Conservation (phyloP, 345 rosid species). For the Euphorbia peplus region DNA sequence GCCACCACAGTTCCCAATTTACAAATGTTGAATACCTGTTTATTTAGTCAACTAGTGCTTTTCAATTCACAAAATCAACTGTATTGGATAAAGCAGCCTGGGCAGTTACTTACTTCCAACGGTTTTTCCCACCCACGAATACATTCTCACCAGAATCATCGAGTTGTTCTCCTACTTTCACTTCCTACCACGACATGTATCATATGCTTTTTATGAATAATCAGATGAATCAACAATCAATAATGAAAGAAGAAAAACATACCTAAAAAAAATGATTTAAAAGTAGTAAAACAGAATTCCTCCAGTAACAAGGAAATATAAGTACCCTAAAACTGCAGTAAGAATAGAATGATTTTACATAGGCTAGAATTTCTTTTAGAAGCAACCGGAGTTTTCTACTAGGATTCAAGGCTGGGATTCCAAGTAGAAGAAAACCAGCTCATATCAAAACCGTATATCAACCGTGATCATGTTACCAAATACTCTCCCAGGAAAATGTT, state of each 20-base stretch:
- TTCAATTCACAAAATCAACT: background rate
- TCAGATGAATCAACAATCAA: background rate
- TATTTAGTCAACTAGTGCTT: background rate
- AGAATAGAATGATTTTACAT: background rate
- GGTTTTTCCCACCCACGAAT: slow-evolving; percentile 70
- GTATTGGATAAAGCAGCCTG: background rate
- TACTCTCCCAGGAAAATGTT: background rate
- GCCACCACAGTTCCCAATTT: slow-evolving; percentile 91
- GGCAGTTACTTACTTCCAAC: slow-evolving; percentile 62
- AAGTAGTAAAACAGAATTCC: background rate
- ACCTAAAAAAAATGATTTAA: too few relatives aligned
- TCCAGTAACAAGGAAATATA: background rate
- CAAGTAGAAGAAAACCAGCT: background rate
- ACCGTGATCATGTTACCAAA: background rate
- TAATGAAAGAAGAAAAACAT: too few relatives aligned
- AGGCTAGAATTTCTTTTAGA: background rate
- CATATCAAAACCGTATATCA: background rate
- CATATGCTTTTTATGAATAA: background rate
- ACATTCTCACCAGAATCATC: slow-evolving; percentile 70
- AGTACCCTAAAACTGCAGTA: background rate
- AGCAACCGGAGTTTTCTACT: background rate
- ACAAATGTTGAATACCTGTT: slow-evolving; percentile 67
- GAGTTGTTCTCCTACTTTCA: slow-evolving; percentile 66
- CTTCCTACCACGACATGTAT: slow-evolving; percentile 43
- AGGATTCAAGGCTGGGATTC: background rate